Evolutionary conservation across 495 filamentous ascomycete genomes (phyloP).

Genomic region (Articulospora tetracladia): DNA sequence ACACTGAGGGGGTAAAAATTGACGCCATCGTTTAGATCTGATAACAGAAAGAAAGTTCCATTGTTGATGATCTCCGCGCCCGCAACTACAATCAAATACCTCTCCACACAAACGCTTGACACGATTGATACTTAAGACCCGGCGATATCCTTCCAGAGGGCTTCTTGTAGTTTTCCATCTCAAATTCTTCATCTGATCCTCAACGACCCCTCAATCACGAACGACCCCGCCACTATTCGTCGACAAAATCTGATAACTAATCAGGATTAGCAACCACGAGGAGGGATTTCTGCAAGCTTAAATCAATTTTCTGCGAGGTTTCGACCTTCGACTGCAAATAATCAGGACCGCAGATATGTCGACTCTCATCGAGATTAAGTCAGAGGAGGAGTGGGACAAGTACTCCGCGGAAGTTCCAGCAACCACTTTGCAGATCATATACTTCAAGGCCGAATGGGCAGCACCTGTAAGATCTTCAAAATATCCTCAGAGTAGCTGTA

Average conservation of each 20-base stretch:
- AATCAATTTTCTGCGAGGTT: not conserved
- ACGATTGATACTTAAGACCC: not conserved
- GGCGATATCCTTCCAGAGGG: not conserved
- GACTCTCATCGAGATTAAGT: slow-evolving; percentile 66
- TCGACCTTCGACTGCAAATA: not conserved
- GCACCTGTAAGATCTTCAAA: slow-evolving; percentile 46
- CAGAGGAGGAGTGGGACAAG: slow-evolving; percentile 61
- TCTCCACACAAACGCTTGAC: not conserved
- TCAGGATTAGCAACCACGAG: not conserved
- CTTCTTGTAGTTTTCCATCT: not conserved
- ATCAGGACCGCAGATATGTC: slow-evolving; percentile 51
- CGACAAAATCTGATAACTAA: not conserved
- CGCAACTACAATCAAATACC: not conserved
- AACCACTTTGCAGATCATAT: slow-evolving; percentile 71
- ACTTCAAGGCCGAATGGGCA: slow-evolving; percentile 97
- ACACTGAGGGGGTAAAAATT: not conserved
- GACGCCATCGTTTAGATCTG: slow-evolving; percentile 3
- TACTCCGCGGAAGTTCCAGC: slow-evolving; percentile 60
- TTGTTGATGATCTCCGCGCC: not conserved
- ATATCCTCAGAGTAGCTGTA: not conserved
- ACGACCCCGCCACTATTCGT: slow-evolving; percentile 7
- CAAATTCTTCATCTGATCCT: not conserved
- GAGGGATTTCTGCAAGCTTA: not conserved
- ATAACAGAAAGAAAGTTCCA: slow-evolving; percentile 4
- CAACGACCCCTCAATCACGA: not conserved